Conservation (phyloP, 2,329 filamentous ascomycete species). For the Neurospora crassa region DNA sequence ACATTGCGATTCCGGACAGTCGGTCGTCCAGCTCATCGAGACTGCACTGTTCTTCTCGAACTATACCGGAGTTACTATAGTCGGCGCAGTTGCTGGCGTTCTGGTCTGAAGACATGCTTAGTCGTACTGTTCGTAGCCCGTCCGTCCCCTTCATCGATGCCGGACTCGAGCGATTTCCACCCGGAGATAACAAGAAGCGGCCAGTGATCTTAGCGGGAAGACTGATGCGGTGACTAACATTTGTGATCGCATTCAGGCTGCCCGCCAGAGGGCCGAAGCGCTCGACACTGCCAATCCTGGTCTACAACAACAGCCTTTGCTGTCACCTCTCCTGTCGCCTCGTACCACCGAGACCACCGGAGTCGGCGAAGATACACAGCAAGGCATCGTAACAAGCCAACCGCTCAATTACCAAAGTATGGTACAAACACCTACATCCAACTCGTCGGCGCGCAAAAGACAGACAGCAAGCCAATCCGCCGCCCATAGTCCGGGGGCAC, state of each 20-base stretch:
- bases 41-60: background rate
- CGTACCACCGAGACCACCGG: constrained; percentile 8
- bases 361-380: constrained; percentile 10
- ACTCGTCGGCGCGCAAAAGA: constrained; percentile 10
- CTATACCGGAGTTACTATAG: background rate
- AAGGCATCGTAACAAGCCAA: constrained; percentile 15
- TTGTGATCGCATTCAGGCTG: constrained; percentile 12
- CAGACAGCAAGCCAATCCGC: constrained; percentile 1
- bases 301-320: constrained; percentile 12
- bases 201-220: background rate
- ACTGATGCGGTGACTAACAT: background rate
- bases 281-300: constrained; percentile 10
- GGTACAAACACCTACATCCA: constrained; percentile 5
- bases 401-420: constrained; percentile 19
- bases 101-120: constrained; percentile 13
- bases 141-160: background rate
- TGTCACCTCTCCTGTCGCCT: constrained; percentile 2
- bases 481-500: background rate
- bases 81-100: constrained; percentile 9
- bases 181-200: background rate
- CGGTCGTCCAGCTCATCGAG: background rate
- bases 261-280: constrained; percentile 21
- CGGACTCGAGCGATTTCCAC: background rate
- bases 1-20: background rate
- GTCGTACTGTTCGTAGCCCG: constrained; percentile 15